Percentiles rank a stretch among this genome's conserved stretches.
Evolutionary conservation across 139 green algal species (phyloP).

Genomic region (Chlorella vulgaris): DNA sequence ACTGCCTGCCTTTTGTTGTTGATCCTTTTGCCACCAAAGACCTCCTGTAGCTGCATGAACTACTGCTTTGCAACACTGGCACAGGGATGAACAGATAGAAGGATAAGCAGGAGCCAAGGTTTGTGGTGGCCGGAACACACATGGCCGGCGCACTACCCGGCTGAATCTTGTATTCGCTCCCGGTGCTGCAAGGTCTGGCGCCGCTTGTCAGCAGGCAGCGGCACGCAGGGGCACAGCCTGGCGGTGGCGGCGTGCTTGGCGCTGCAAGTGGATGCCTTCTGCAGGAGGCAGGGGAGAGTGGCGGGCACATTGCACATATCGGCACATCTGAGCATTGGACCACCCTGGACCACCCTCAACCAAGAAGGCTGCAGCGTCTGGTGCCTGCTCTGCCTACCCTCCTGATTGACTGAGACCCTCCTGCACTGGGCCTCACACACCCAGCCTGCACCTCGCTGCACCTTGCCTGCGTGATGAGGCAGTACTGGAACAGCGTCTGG

Average conservation of each 20-base stretch:
- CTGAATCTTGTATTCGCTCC: too few species aligned
- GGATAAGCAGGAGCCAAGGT: neutral
- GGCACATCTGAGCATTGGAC: neutral
- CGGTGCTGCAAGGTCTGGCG: neutral
- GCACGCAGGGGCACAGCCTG: conserved; percentile 49
- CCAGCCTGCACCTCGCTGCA: too few species aligned
- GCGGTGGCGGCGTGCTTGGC: conserved; percentile 33
- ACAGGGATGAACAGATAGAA: neutral
- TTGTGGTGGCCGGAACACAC: too few species aligned
- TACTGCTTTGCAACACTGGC: too few species aligned
- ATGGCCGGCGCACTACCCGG: too few species aligned
- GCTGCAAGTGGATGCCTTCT: conserved; percentile 34
- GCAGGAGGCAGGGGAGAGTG: neutral
- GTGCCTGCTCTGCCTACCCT: too few species aligned
- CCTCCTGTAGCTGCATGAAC: too few species aligned
- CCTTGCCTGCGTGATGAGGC: conserved; percentile 39
- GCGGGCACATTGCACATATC: neutral
- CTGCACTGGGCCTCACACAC: too few species aligned
- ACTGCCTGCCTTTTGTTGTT: too few species aligned
- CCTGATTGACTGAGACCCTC: too few species aligned
- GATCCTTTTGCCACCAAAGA: too few species aligned
- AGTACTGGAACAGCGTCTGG: conserved; percentile 14
- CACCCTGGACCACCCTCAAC: neutral
- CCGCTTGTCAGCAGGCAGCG: neutral
- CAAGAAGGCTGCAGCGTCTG: neutral